Base-by-base conservation (phyloP, 2,329 filamentous ascomycete genomes). In the Remersonia thermophila region DNA sequence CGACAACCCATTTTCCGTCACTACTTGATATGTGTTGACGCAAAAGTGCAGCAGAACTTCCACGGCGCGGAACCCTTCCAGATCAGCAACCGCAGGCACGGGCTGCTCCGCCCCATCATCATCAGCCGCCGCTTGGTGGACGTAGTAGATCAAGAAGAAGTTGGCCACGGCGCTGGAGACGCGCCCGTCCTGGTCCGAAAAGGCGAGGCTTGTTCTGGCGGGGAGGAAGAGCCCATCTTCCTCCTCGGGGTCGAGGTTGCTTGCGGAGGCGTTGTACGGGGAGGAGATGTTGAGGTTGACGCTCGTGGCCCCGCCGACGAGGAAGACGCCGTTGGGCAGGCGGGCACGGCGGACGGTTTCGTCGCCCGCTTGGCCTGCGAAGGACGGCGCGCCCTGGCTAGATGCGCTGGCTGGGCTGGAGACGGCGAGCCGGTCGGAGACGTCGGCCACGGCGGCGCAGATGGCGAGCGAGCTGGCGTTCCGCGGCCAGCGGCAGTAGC, bases 1-100 rank as follows among this genome's bases (percentile, higher is more conserved):
- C 12, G 39, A 33, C 13, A 41, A 15, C 3, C 47, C 45, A n/a
- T 32, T 14, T 1, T 32, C 30, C 2, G 40, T 41, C 3, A 34
- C 33, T 8, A 41, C 39, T 8, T 40, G 30, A 43, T 53, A 54
- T 3, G 43, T 47, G 36, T 49, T 48, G 34, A 51, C 47, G 32
- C 53, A 54, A 28, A 55, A 49, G 25, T 53, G 49, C n/a, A 54
- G 44, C 9, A 54, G 38, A 11, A 51, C 43, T 39, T 55, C 53
- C 7, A 46, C 37, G 14, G 53, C 53, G 12, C 47, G 42, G 39
- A 53, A 51, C n/a, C n/a, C n/a, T n/a, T n/a, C n/a, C n/a, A n/a
- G n/a, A n/a, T n/a, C n/a, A n/a, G n/a, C n/a, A n/a, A n/a, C n/a
- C n/a, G n/a, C n/a, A n/a, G n/a, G n/a, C n/a, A n/a, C n/a, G n/a